Conservation (phyloP, 164 flowering plant species). For the Euptelea pleiosperma region DNA sequence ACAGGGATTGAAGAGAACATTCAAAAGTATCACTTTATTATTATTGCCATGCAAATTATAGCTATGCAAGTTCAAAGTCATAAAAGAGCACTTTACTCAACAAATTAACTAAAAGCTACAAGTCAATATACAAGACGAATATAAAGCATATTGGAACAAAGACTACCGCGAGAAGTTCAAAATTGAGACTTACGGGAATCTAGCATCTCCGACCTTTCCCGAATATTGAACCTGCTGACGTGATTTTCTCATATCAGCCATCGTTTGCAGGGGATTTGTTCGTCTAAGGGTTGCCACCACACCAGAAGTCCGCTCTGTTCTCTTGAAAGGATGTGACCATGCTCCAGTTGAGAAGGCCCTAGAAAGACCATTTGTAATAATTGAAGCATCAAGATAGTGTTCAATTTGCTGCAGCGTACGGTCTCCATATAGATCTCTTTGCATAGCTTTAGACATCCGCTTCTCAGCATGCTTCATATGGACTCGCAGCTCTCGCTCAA, state of each 20-base stretch:
- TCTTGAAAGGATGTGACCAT: constrained; percentile 76
- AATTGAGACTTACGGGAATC: constrained; percentile 81
- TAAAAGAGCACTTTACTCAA: neutral
- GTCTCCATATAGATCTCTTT: constrained; percentile 75
- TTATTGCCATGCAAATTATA: no score
- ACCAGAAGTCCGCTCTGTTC: constrained; percentile 62
- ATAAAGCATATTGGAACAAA: neutral
- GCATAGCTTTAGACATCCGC: constrained; percentile 76
- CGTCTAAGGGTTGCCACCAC: constrained; percentile 79
- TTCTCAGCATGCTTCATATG: constrained; percentile 73
- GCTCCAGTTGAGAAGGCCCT: constrained; percentile 94
- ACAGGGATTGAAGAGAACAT: no score
- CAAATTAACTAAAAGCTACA: neutral
- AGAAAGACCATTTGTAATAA: constrained; percentile 81
- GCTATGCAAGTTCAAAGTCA: neutral
- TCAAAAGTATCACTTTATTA: no score
- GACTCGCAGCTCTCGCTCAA: constrained; percentile 67
- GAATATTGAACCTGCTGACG: constrained; percentile 80
- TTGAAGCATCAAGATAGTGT: constrained; percentile 66
- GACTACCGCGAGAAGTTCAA: constrained; percentile 2
- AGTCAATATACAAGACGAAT: neutral
- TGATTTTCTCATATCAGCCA: constrained; percentile 71
- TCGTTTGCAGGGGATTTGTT: constrained; percentile 76
- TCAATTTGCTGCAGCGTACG: constrained; percentile 57
- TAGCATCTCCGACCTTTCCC: constrained; percentile 90